These are phyloP conservation scores for Clausena lansium DNA, from an alignment of 345 rosid genomes.

Conservation along the genomic window DNA sequence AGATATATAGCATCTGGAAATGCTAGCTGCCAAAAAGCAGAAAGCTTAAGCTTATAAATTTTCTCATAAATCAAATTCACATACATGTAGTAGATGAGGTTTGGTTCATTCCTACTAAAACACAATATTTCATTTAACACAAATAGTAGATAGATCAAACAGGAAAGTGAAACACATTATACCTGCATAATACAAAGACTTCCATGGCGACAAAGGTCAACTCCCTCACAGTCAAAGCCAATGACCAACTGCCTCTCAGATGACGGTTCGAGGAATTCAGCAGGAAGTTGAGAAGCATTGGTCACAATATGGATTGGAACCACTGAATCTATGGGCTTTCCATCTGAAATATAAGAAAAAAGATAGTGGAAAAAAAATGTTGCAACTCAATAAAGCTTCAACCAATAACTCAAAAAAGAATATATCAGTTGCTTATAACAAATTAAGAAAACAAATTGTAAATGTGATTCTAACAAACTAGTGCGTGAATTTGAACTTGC, in stretches of 20 bases:
- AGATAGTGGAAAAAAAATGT: neutral
- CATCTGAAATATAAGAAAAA: slow-evolving; percentile 33
- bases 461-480: too few species aligned
- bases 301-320: slow-evolving; percentile 71
- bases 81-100: neutral
- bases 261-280: slow-evolving; percentile 73
- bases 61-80: neutral
- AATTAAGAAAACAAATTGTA: too few species aligned
- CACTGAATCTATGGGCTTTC: slow-evolving; percentile 40
- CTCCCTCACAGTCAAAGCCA: slow-evolving; percentile 96
- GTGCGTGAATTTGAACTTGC: neutral
- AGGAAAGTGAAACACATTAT: neutral
- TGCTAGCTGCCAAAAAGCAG: slow-evolving; percentile 68
- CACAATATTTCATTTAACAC: neutral
- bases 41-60: slow-evolving; percentile 8
- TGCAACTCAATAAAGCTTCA: neutral
- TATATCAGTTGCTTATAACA: neutral
- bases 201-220: slow-evolving; percentile 81
- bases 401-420: neutral
- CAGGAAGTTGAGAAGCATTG: slow-evolving; percentile 70
- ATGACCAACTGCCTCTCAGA: slow-evolving; percentile 55
- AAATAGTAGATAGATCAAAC: neutral
- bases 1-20: slow-evolving; percentile 85
- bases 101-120: neutral
- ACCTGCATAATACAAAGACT: slow-evolving; percentile 96